These are phyloP conservation scores for Blastobotrys americana DNA, from an alignment of 805 yeast species.

Conservation along the genomic window DNA sequence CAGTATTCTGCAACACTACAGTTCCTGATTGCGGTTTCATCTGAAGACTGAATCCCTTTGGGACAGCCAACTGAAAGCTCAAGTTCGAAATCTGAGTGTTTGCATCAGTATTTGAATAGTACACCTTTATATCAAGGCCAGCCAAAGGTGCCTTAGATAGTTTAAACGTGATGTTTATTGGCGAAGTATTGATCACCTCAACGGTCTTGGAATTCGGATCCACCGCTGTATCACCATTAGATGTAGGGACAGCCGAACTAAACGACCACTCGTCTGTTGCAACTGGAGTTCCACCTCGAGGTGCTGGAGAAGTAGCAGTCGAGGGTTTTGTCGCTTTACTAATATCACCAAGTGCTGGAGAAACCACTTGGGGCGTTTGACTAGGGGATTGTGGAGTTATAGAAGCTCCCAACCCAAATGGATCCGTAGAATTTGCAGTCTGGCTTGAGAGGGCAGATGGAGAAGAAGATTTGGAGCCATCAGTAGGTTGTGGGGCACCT, in stretches of 20 bases:
- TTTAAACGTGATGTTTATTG: constrained; percentile 45
- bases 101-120: constrained; percentile 42
- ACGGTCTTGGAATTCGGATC: constrained; percentile 17
- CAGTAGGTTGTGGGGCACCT: constrained; percentile 21
- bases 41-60: constrained; percentile 50
- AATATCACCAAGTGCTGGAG: no score
- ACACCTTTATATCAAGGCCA: constrained; percentile 39
- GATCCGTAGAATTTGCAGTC: no score
- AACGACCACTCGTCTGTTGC: constrained; percentile 10
- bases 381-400: no score
- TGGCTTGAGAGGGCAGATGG: constrained; percentile 15
- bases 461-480: constrained; percentile 11
- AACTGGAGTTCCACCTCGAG: no score
- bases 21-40: constrained; percentile 59
- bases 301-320: no score
- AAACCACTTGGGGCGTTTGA: no score
- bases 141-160: constrained; percentile 33
- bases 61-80: constrained; percentile 62
- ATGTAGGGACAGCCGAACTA: constrained; percentile 12
- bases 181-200: constrained; percentile 37
- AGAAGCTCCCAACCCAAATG: no score
- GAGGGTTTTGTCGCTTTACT: no score
- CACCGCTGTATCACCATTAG: constrained; percentile 15
- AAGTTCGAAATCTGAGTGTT: constrained; percentile 41
- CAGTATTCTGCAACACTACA: constrained; percentile 40